Conservation (phyloP, 2,329 filamentous ascomycete genomes). For the Fusarium dimerum region DNA sequence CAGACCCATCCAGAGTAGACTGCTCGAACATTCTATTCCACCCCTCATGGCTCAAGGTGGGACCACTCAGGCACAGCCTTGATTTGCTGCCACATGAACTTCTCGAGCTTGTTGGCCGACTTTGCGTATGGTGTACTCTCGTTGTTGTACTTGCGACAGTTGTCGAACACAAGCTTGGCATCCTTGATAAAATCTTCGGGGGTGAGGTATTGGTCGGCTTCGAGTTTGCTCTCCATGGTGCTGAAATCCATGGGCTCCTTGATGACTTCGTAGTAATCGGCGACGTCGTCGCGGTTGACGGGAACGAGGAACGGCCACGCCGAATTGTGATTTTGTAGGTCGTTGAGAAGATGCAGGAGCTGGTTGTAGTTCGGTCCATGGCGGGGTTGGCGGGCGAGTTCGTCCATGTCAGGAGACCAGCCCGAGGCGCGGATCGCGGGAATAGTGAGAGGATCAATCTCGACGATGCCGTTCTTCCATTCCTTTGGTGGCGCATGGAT, state of each 20-base stretch:
- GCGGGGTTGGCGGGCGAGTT: conserved; percentile 88
- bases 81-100: conserved; percentile 94
- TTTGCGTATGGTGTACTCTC: conserved; percentile 95
- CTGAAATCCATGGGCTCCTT: conserved; percentile 95
- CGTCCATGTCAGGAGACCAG: conserved; percentile 98
- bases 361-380: conserved; percentile 97
- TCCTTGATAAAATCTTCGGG: conserved; percentile 93
- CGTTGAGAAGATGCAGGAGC: conserved; percentile 87
- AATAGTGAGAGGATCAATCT: conserved; percentile 85
- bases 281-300: conserved; percentile 92
- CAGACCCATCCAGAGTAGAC: background rate
- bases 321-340: conserved; percentile 89
- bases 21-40: background rate
- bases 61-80: conserved; percentile 93
- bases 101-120: conserved; percentile 87
- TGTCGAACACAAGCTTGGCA: conserved; percentile 86
- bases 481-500: conserved; percentile 82
- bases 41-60: conserved; percentile 52
- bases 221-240: conserved; percentile 94
- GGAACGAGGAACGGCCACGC: conserved; percentile 95
- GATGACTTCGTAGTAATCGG: conserved; percentile 99
- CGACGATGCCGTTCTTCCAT: conserved; percentile 74
- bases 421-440: conserved; percentile 87
- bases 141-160: conserved; percentile 95
- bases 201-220: conserved; percentile 86